Base-by-base conservation (phyloP, 1,284 basidiomycete species). In the Heterobasidion irregulare region DNA sequence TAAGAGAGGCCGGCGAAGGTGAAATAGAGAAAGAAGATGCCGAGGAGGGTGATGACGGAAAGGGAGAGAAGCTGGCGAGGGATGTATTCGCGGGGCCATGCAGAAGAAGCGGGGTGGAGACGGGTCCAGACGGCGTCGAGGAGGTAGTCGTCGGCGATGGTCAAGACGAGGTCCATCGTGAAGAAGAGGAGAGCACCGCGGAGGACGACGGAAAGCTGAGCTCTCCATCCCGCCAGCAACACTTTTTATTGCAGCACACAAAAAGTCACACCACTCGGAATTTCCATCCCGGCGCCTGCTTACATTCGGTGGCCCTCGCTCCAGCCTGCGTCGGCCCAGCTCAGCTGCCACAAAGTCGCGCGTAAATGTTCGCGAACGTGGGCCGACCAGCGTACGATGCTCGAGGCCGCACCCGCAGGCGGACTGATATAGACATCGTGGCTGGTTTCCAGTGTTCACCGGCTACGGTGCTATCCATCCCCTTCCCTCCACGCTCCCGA, bases 11-110 rank as follows among this genome's bases (percentile, higher is more conserved):
- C 75, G 32, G 94, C 94, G 65, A 97, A 90, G 46, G 86, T 56
- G 72, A 98, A 96, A 72, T 99, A 95, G 52, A 95, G 77, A 48
- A 84, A 43, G 63, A 86, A 80, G 54, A 94, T 92, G 59, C 93
- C 94, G 57, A 92, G 64, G 58, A 92, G 74, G 8, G 94, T 96
- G 62, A 98, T 68, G 46, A 78, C 68, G 60, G 75, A 72, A 54
- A 99, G 76, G 2, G 94, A 97, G 26, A 90, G 46, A 8, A 86
- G 61, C 68, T 98, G 96, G 41, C 95, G 81, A 0, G 82, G 79
- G 8, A 94, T 66, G 66, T 87, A 84, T 65, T 94, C 86, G 50
- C 93, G 80, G 0, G 90, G 80, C 85, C 90, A 92, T 44, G 85
- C 86, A 3, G 87, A 89, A n/a, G 83, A 76, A 45, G 83, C 73